Evolutionary conservation across 1,284 basidiomycete species (phyloP), one percentile per base, ranked within the genome.

Genomic region (Ceratobasidium sp.): DNA sequence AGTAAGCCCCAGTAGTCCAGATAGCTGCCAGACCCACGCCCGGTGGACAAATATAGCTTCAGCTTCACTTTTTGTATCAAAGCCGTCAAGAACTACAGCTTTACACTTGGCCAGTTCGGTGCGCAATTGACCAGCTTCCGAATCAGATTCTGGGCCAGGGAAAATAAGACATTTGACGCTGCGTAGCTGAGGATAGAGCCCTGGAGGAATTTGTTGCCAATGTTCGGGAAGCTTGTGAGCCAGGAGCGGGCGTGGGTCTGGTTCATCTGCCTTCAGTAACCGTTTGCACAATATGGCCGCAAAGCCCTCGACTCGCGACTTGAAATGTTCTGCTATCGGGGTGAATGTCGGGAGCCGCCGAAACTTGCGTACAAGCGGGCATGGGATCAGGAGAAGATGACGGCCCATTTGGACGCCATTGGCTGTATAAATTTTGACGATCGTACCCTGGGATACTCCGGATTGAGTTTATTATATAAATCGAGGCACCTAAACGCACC

Each of bases 141-240:
- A 43, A 14, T 69, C 65, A 10, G 5, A 30, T 26, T 69, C 52
- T 18, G 28, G 6, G 9, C 21, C 10, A 9, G 65, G 65, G 28
- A 69, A 69, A 9, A 69, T 36, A 3, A 69, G 26, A 28, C 52
- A 69, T 28, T 69, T 69, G 21, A 69, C 52, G 12, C 52, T 52
- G 3, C 12, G 21, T 21, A 69, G 52, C 23, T 43, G 23, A n/a
- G 18, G 16, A 10, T 69, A 32, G n/a, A 57, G 8, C 9, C 57
- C 52, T 10, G 65, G 65, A 28, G 65, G 65, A 28, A 69, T 69
- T 18, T 57, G 16, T 30, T 69, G 65, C 65, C 65, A 69, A 16
- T 69, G 39, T 23, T 69, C 8, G 52, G 65, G 65, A 14, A 69
- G n/a, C 21, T 57, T 52, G 12, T 52, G 18, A 26, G 52, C 36